Evolutionary conservation across 257 asterid genomes (phyloP).

Genomic region (Capsicum baccatum): DNA sequence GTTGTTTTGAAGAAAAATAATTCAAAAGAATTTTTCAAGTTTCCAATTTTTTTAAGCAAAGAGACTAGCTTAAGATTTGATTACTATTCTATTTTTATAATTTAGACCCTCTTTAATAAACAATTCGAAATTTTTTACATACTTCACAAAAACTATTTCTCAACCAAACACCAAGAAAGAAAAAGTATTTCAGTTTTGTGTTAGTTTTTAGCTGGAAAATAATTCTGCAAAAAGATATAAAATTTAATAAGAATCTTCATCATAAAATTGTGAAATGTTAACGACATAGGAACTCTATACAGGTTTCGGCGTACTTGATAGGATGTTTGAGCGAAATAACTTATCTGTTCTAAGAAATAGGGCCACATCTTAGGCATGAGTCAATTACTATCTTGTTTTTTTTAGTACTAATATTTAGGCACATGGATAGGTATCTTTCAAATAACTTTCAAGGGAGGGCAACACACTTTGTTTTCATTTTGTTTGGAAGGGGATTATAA

Average conservation of each 20-base stretch:
- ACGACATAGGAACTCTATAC: background rate
- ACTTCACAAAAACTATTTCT: background rate
- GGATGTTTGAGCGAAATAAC: background rate
- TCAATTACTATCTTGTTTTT: background rate
- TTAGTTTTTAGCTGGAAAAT: background rate
- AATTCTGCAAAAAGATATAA: background rate
- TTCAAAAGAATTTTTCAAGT: background rate
- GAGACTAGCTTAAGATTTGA: background rate
- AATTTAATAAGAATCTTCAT: too few species aligned
- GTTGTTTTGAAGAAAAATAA: background rate
- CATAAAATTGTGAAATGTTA: background rate
- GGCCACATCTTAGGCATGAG: background rate
- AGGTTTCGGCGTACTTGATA: background rate
- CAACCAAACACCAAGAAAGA: background rate
- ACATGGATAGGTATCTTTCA: background rate
- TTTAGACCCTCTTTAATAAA: background rate
- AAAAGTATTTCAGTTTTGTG: background rate
- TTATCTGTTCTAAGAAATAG: background rate
- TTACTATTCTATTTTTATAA: background rate
- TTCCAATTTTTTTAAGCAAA: background rate
- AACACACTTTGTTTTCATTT: background rate
- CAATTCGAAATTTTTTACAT: too few species aligned
- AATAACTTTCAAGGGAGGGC: background rate
- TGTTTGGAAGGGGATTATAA: background rate
- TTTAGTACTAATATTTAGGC: background rate